phyloP scores from a whole-genome alignment of 2,329 filamentous ascomycete genomes.

The Bipolaris bicolor region DNA sequence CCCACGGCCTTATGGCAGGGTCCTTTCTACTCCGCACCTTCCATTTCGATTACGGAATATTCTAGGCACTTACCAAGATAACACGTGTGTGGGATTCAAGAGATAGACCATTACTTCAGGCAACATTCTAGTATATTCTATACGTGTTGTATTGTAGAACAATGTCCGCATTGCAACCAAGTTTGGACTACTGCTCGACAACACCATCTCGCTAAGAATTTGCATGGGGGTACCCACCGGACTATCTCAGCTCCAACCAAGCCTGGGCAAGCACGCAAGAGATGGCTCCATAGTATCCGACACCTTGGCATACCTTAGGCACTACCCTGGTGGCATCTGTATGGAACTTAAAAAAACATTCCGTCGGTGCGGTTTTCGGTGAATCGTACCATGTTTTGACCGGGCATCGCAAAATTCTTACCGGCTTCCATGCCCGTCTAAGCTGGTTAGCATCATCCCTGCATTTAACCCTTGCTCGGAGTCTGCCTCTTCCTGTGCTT shows the following conservation, averaged over 20 bases:
- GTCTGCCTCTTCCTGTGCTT: background rate
- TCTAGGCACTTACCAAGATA: constrained; percentile 7
- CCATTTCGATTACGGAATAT: constrained; percentile 7
- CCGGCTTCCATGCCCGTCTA: background rate
- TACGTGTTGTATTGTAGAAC: background rate
- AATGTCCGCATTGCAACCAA: background rate
- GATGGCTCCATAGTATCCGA: background rate
- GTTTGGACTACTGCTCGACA: background rate
- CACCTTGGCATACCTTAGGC: constrained; percentile 11
- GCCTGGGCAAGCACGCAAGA: constrained; percentile 5
- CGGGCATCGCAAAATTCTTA: background rate
- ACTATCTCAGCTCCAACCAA: constrained; percentile 3
- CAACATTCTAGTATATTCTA: background rate
- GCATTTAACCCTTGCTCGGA: background rate
- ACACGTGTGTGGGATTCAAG: background rate
- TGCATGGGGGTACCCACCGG: background rate
- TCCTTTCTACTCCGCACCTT: constrained; percentile 6
- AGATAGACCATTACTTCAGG: background rate
- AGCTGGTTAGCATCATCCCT: background rate
- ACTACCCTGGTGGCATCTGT: background rate
- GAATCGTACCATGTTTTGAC: background rate
- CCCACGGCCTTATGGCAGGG: background rate
- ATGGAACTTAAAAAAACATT: background rate
- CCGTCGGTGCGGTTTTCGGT: background rate
- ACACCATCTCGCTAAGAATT: background rate